Conservation (phyloP, 345 rosid species). For the Eucalyptus virginea region DNA sequence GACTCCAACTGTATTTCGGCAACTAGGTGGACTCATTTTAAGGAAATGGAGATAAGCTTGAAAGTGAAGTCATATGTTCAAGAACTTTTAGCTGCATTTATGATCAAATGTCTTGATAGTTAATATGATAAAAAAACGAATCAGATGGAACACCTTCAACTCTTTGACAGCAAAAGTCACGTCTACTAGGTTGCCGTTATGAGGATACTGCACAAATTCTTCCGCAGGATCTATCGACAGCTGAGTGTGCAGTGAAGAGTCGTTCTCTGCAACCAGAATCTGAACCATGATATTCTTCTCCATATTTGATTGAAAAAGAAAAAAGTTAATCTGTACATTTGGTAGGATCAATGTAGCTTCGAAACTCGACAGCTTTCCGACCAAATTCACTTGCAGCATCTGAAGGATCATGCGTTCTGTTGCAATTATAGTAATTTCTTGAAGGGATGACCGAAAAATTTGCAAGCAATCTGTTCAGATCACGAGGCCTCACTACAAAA, state of each 20-base stretch:
- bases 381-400: constrained; percentile 70
- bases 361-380: constrained; percentile 79
- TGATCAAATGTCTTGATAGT: not conserved
- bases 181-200: constrained; percentile 73
- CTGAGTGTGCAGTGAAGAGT: constrained; percentile 65
- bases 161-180: constrained; percentile 86
- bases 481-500: constrained; percentile 73
- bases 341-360: constrained; percentile 76
- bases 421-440: constrained; percentile 83
- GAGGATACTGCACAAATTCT: constrained; percentile 78
- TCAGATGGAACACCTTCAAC: constrained; percentile 25
- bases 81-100: not conserved
- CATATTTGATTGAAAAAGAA: not conserved
- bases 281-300: constrained; percentile 1
- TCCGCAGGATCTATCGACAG: constrained; percentile 89
- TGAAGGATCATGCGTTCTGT: constrained; percentile 54
- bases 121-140: not conserved
- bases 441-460: constrained; percentile 92
- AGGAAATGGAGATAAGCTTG: not conserved
- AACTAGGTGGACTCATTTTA: not conserved
- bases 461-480: constrained; percentile 61
- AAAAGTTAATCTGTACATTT: constrained; percentile 34
- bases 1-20: accelerated
- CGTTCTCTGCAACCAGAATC: constrained; percentile 39
- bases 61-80: not conserved